Conservation (phyloP, 23 red algal genomes). For the Chondrus crispus region DNA sequence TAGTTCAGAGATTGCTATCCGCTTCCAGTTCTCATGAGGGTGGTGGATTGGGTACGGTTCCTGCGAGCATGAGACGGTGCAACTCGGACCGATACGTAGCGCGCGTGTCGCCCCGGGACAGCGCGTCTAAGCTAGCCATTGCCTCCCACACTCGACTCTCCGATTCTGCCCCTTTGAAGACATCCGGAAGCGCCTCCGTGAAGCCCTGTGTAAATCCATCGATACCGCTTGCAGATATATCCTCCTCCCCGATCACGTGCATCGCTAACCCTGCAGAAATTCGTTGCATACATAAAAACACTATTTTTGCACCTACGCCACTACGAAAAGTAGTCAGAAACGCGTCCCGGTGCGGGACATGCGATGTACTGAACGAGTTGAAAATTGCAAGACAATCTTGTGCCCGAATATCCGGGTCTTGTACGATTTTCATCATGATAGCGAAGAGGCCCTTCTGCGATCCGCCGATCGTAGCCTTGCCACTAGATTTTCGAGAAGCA, state of each 20-base stretch:
- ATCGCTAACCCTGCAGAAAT: constrained; percentile 8
- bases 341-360: constrained; percentile 21
- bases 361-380: constrained; percentile 8
- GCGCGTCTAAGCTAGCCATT: constrained; percentile 33
- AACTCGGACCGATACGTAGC: constrained; percentile 30
- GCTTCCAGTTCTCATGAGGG: background rate
- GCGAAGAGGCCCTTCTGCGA: background rate
- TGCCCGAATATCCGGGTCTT: constrained; percentile 17
- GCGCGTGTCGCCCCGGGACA: background rate
- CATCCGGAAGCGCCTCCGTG: constrained; percentile 9
- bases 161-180: constrained; percentile 40
- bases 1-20: too few species aligned
- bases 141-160: constrained; percentile 50
- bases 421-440: background rate
- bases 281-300: constrained; percentile 45
- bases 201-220: constrained; percentile 12
- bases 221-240: background rate
- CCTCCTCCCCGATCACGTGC: constrained; percentile 21
- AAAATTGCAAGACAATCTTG: constrained; percentile 30
- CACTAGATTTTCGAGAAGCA: constrained; percentile 5
- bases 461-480: background rate
- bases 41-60: constrained; percentile 31
- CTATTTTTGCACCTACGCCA: constrained; percentile 19
- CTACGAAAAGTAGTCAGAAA: constrained; percentile 48
- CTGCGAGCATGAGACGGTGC: constrained; percentile 17